Conservation (phyloP, 345 rosid species). For the Populus nigra region DNA sequence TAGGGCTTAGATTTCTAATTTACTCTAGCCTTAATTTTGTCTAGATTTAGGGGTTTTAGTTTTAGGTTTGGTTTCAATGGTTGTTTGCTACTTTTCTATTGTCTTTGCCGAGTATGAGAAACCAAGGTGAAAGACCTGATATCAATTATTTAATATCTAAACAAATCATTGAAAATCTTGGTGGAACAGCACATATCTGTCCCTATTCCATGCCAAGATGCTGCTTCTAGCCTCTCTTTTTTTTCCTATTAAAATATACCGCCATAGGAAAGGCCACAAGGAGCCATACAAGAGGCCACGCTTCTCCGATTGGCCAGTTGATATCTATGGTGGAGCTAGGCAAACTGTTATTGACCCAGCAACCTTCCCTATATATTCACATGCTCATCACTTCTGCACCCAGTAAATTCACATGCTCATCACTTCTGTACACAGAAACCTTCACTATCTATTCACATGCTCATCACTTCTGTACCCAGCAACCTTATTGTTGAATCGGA, state of each 20-base stretch:
- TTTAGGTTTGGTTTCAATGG: neutral
- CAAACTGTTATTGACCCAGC: conserved; percentile 43
- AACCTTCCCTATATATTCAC: conserved; percentile 52
- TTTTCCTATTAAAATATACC: neutral
- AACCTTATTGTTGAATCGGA: conserved; percentile 11
- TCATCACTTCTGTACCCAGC: conserved; percentile 44
- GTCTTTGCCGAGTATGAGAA: neutral
- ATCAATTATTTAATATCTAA: too few relatives aligned
- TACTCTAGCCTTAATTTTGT: neutral
- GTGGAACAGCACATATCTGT: neutral
- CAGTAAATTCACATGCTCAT: conserved; percentile 47
- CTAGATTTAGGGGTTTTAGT: neutral
- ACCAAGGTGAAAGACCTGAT: neutral
- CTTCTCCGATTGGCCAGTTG: conserved; percentile 63
- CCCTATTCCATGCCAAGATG: neutral
- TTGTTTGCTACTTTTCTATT: neutral
- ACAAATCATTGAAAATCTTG: neutral
- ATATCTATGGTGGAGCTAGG: conserved; percentile 70
- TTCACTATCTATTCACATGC: conserved; percentile 41
- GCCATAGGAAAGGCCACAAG: neutral
- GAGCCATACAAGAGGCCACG: conserved; percentile 32
- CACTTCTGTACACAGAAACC: conserved; percentile 35
- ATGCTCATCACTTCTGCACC: conserved; percentile 43
- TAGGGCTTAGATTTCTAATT: neutral
- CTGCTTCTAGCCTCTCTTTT: neutral